phyloP scores from a whole-genome alignment of 2,329 filamentous ascomycete species.

The Penicillium sp. region DNA sequence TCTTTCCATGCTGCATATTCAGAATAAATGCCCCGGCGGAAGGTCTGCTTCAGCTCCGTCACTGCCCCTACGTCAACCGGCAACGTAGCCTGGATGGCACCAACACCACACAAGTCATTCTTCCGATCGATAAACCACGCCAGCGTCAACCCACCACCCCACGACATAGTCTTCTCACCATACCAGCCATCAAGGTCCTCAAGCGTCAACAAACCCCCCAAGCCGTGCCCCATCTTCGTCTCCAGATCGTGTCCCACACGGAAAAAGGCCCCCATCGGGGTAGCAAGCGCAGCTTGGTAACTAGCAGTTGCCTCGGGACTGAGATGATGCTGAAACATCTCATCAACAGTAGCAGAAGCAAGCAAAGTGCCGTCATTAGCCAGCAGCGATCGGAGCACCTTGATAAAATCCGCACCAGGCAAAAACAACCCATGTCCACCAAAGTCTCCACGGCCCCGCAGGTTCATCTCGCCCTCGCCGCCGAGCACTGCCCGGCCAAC shows the following conservation, averaged over 20 bases:
- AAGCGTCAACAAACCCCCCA: constrained; percentile 44
- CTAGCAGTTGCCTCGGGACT: constrained; percentile 23
- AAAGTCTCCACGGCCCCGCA: constrained; percentile 33
- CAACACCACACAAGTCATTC: constrained; percentile 46
- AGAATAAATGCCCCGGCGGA: constrained; percentile 44
- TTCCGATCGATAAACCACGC: constrained; percentile 51
- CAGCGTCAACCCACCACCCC: constrained; percentile 48
- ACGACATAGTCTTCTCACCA: constrained; percentile 44
- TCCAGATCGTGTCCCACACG: constrained; percentile 33
- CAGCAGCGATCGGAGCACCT: constrained; percentile 31
- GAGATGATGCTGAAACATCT: constrained; percentile 32
- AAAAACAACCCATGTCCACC: constrained; percentile 47
- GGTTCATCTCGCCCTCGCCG: constrained; percentile 34
- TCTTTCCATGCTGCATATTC: constrained; percentile 37
- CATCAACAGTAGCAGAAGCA: constrained; percentile 23
- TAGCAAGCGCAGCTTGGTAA: constrained; percentile 28
- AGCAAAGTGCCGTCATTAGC: constrained; percentile 32
- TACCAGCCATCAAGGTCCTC: constrained; percentile 46
- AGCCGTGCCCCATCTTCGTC: constrained; percentile 39
- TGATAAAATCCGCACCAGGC: constrained; percentile 28
- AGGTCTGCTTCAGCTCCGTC: constrained; percentile 41
- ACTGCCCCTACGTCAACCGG: constrained; percentile 32
- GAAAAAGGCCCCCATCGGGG: constrained; percentile 38
- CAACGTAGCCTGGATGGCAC: constrained; percentile 41
- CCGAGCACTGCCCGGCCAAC: constrained; percentile 38